Evolutionary conservation across 257 asterid species (phyloP), one percentile per base, ranked within the genome.

Genomic region (Haberlea rhodopensis): DNA sequence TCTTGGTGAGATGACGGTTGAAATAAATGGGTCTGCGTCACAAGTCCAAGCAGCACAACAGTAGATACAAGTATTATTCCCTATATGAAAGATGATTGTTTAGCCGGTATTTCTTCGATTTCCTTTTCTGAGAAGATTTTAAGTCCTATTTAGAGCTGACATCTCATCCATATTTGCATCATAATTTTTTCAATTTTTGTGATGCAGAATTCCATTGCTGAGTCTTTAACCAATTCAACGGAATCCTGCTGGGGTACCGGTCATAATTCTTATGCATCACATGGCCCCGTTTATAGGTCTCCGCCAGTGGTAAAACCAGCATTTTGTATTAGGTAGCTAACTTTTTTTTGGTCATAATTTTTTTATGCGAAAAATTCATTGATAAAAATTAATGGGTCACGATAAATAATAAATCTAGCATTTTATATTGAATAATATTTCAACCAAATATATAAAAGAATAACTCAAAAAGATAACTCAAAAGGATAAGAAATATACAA

Each of bases 1-100:
- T 67, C 96, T 95, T 69, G 91, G 81, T 29, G 92, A 88, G 90
- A 91, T 91, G 98, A 91, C 95, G 45, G 92, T 91, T 70, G 98
- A 91, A 79, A 85, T 91, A 28, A 83, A 85, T 73, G 98, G 98
- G 53, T 80, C 95, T 5, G 87, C 96, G 1, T 76, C 95, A 5
- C 96, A 91, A 78, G 96, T 88, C 70, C 98, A 82, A 74, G 74
- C 90, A 45, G 98, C 98, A 19, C 87, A 91, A 54, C 95, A 91
- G 82, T 79, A 87, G 78, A 81, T 91, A 73, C 98, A 91, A 96
- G 98, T 87, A 59, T 25, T 74, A 1, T 23, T 27, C 32, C 27
- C 31, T 53, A 1, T 19, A 37, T 31, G 19, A 26, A 20, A 34
- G 46, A 31, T 25, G 32, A 2, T 15, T 23, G 1, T 40, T 5